phyloP scores from a whole-genome alignment of 805 yeast species.

The Starmerella sp. region DNA sequence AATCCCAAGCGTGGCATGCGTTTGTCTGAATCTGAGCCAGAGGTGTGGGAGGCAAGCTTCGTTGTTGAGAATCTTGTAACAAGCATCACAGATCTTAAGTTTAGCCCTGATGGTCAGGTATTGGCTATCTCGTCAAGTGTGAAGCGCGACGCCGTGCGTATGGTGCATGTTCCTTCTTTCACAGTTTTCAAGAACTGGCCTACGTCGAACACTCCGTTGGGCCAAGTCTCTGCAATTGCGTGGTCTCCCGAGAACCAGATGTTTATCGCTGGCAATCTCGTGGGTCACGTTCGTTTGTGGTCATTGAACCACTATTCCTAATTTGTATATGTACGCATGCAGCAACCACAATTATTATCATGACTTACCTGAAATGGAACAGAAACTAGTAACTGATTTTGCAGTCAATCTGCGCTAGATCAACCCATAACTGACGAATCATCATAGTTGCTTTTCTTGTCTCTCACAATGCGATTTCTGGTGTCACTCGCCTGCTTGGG shows the following conservation, averaged over 20 bases:
- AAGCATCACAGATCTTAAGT: slow-evolving; percentile 58
- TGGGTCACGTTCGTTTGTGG: slow-evolving; percentile 85
- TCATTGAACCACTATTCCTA: slow-evolving; percentile 59
- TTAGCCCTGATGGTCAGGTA: slow-evolving; percentile 81
- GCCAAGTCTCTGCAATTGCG: slow-evolving; percentile 71
- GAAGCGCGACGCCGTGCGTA: slow-evolving; percentile 70
- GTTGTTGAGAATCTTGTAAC: slow-evolving; percentile 72
- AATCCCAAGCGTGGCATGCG: slow-evolving; percentile 24
- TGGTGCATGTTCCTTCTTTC: slow-evolving; percentile 80
- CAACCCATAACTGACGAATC: too few species aligned
- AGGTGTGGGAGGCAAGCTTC: slow-evolving; percentile 42
- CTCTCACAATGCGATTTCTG: not conserved
- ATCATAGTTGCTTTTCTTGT: not conserved
- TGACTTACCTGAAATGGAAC: too few species aligned
- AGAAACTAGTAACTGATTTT: too few species aligned
- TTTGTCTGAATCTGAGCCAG: slow-evolving; percentile 27
- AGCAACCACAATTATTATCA: too few species aligned
- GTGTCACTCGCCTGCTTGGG: not conserved
- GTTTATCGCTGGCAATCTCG: slow-evolving; percentile 82
- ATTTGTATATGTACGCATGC: not conserved
- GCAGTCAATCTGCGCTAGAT: too few species aligned
- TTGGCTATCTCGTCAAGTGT: slow-evolving; percentile 77
- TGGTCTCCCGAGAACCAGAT: slow-evolving; percentile 76
- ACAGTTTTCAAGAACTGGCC: slow-evolving; percentile 94
- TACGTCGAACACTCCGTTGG: slow-evolving; percentile 89